Evolutionary conservation across 2,329 filamentous ascomycete genomes (phyloP), one percentile per base, ranked within the genome.

Genomic region (Fusarium scirpi): DNA sequence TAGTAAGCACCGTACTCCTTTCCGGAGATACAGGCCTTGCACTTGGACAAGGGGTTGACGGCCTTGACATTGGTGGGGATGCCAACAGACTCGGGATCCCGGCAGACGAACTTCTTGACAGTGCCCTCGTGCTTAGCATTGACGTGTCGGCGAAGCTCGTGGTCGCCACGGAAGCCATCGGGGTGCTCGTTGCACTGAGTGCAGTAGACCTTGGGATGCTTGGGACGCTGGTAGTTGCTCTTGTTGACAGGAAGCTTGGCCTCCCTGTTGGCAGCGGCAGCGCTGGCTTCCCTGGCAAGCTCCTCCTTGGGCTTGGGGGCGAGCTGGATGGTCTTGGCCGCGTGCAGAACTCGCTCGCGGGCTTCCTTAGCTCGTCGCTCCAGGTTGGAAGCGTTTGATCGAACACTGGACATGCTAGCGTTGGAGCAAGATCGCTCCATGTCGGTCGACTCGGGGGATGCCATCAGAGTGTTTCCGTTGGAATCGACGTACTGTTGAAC

Each of bases 1-100:
- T 98, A 98, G 82, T 98, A 96, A 18, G 92, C 93, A 6, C 92
- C 92, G 74, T 98, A 98, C 62, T 88, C 87, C 83, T 97, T 98
- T 58, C 86, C 82, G 46, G 86, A 86, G 51, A 86, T 87, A 79
- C 95, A 98, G 49, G 92, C 88, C 80, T 97, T 97, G 87, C 94
- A 98, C 72, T 92, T 91, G 53, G 85, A 84, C 34, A 98, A 86
- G 43, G 94, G 90, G 55, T 80, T 87, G 81, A 86, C 85, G 80
- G 82, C 89, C 78, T 73, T 85, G 74, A 79, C 87, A 82, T 80
- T 71, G 64, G 80, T 78, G 20, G 74, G 69, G 5, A 83, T 76
- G 10, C 83, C 83, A 18, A 74, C 76, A 1, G 75, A 72, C 13
- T 77, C 74, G 2, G 89, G 88, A 68, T 90, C 86, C 32, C 86